Percentiles rank a stretch among this genome's conserved stretches.
Evolutionary conservation across 2,329 filamentous ascomycete genomes (phyloP).

Genomic region (Penicillium paneum): DNA sequence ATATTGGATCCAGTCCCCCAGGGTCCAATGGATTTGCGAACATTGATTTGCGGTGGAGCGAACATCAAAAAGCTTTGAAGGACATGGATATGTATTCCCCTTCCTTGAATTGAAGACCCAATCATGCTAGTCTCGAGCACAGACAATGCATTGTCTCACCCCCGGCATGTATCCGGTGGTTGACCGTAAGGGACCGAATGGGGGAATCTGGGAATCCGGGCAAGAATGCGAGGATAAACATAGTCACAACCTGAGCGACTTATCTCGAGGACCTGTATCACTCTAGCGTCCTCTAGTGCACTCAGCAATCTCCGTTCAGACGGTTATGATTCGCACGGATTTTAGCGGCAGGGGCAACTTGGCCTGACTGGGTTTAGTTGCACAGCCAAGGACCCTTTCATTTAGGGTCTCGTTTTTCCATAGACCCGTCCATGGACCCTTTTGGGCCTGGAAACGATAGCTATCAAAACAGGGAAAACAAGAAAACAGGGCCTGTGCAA

Average conservation of each 20-base stretch:
- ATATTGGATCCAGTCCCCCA: neutral
- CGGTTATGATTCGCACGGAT: neutral
- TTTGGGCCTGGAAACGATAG: neutral
- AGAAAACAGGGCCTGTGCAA: neutral
- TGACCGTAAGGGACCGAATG: neutral
- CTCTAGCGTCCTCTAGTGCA: neutral
- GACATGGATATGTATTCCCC: neutral
- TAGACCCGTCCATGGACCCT: neutral
- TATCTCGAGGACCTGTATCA: neutral
- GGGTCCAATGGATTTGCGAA: neutral
- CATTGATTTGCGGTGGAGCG: conserved; percentile 1
- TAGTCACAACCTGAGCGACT: neutral
- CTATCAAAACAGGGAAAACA: neutral
- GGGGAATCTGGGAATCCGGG: conserved; percentile 13
- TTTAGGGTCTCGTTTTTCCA: conserved; percentile 1
- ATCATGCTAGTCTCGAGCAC: neutral
- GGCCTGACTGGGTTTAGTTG: conserved; percentile 7
- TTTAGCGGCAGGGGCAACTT: conserved; percentile 3
- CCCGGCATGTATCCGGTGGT: conserved; percentile 1
- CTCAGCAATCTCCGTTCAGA: neutral
- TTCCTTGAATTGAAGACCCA: neutral
- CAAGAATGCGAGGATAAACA: conserved; percentile 16
- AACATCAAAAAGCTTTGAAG: neutral
- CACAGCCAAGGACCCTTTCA: conserved; percentile 6
- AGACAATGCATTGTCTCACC: conserved; percentile 4